Conservation (phyloP, 2,329 filamentous ascomycete species). For the Penicillium sumatraense region DNA sequence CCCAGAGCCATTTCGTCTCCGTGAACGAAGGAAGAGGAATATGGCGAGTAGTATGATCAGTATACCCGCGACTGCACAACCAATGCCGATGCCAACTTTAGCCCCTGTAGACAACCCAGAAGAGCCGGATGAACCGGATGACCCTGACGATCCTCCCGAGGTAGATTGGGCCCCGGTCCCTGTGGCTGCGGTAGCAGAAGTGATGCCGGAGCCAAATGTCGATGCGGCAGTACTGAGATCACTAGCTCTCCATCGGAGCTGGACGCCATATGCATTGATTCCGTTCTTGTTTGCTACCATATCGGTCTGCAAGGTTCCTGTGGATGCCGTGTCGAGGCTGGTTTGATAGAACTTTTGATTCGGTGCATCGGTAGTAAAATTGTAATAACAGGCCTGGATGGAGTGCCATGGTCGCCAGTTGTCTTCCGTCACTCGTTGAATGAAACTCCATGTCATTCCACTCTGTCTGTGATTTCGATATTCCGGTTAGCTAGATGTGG, state of each 20-base stretch:
- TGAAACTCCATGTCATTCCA: background rate
- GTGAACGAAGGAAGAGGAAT: background rate
- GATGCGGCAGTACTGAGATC: too few relatives aligned
- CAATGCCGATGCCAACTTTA: background rate
- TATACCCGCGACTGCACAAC: background rate
- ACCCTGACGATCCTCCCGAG: background rate
- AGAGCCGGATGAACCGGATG: background rate
- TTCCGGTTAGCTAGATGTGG: too few relatives aligned
- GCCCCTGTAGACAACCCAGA: background rate
- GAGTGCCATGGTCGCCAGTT: background rate
- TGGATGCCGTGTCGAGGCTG: background rate
- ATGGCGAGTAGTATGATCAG: background rate
- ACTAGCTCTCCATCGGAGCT: background rate
- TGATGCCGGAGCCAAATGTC: background rate
- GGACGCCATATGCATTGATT: background rate
- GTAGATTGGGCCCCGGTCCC: background rate
- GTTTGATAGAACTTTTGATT: background rate
- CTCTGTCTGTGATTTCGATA: too few relatives aligned
- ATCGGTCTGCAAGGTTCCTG: background rate
- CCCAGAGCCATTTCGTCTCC: too few relatives aligned
- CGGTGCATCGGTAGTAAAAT: background rate
- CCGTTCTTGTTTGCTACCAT: background rate
- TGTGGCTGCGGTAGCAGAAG: background rate
- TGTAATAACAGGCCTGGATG: background rate
- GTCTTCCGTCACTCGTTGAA: background rate